Base-by-base conservation (phyloP, 192 early-diverging fungal genomes). In the Gonapodya prolifera region DNA sequence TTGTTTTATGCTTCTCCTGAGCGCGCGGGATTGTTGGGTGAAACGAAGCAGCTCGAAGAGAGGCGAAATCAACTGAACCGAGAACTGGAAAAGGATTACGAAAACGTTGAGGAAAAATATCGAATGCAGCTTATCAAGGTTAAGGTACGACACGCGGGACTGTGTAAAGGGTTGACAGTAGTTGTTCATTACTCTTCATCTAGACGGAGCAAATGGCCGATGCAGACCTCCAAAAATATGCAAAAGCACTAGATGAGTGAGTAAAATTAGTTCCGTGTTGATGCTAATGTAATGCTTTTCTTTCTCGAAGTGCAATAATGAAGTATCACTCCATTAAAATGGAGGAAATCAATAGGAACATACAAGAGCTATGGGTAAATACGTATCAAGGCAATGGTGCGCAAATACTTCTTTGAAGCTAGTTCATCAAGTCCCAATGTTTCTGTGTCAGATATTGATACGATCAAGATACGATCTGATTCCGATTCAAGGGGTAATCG, bases 261-360 rank as follows among this genome's bases (percentile, higher is more conserved):
- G 35, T 35, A 31, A 28, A 35, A 45, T 1, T 75, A 23, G 2
- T 33, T 34, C 75, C 33, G n/a, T 45, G 2, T 45, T 69, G 36
- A 13, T 76, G 2, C 35, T 76, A 23, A 29, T 73, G 30, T 0
- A 33, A 75, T 32, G 17, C 1, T 30, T 78, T 30, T 2, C 23
- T 34, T 17, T 30, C 31, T 18, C 32, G 1, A 35, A 89, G 85
- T 29, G 92, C 92, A 0, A 95, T 99, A 79, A 93, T 96, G 89
- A 87, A 87, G 71, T 96, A 91, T 80, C 98, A 99, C 80, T 86
- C 93, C 33, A 79, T 91, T 75, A 98, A 98, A 80, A 99, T 99
- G 96, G 90, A 94, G 35, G 95, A 98, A 82, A 89, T 99, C 77
- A 99, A 99, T 83, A 92, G 93, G 82, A 92, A 93, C 73, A 99